phyloP scores from a whole-genome alignment of 345 rosid genomes.

The Murraya koenigii region DNA sequence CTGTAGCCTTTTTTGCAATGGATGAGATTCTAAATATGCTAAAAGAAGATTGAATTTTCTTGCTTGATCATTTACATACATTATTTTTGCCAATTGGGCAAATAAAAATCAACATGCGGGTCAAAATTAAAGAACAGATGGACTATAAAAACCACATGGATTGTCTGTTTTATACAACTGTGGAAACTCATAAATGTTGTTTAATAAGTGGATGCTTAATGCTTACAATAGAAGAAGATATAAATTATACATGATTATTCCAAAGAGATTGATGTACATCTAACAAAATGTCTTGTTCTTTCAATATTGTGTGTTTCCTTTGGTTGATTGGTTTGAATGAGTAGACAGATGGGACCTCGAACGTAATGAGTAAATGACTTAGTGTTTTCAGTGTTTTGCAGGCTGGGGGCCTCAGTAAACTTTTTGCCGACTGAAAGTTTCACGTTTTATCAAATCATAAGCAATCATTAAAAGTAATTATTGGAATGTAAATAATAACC shows the following conservation, averaged over 20 bases:
- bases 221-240: neutral
- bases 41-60: neutral
- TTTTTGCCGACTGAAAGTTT: neutral
- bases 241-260: neutral
- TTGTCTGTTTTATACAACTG: slow-evolving; percentile 19
- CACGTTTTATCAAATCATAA: neutral
- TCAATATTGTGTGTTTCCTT: neutral
- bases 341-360: slow-evolving; percentile 4
- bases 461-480: slow-evolving; percentile 6
- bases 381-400: neutral
- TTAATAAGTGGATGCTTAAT: neutral
- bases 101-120: slow-evolving; percentile 27
- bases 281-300: neutral
- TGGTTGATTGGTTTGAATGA: slow-evolving; percentile 3
- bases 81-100: neutral
- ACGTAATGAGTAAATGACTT: no score
- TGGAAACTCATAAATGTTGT: neutral
- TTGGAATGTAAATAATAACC: neutral
- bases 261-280: neutral
- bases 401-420: neutral
- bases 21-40: slow-evolving; percentile 15
- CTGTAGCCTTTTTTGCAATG: neutral
- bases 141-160: slow-evolving; percentile 30
- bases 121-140: slow-evolving; percentile 14
- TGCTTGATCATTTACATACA: neutral